Evolutionary conservation across 805 yeast genomes (phyloP).

Genomic region (Starmerella scarabaei): DNA sequence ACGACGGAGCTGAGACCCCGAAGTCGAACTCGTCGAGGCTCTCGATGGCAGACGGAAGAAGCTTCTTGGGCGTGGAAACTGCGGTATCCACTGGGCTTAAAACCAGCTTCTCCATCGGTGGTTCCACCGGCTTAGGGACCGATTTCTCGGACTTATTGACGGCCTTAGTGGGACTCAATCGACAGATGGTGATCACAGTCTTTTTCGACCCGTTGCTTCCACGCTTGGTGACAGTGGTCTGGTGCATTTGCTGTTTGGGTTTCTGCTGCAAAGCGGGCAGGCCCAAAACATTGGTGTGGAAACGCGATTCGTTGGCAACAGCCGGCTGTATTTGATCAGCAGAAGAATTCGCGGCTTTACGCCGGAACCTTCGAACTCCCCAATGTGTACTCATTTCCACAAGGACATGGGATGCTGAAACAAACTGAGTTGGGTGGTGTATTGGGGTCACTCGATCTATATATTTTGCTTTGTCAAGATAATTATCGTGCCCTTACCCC

Average conservation of each 20-base stretch:
- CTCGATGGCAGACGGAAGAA: too few species aligned
- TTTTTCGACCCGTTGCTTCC: not conserved
- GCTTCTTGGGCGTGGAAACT: not conserved
- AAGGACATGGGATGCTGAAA: not conserved
- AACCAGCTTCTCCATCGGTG: not conserved
- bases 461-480: not conserved
- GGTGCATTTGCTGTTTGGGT: too few species aligned
- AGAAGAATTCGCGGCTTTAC: not conserved
- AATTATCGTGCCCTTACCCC: not conserved
- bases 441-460: too few species aligned
- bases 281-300: too few species aligned
- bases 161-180: not conserved
- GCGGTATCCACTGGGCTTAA: not conserved
- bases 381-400: not conserved
- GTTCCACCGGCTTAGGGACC: not conserved
- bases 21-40: not conserved
- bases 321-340: too few species aligned
- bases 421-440: too few species aligned
- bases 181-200: conserved; percentile 1
- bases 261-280: too few species aligned
- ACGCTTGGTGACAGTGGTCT: not conserved
- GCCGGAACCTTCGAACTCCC: not conserved
- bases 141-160: not conserved
- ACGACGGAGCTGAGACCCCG: conserved; percentile 5
- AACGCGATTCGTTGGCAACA: too few species aligned